Evolutionary conservation across 164 flowering plant species (phyloP), one percentile per base, ranked within the genome.

Genomic region (Malania oleifera): DNA sequence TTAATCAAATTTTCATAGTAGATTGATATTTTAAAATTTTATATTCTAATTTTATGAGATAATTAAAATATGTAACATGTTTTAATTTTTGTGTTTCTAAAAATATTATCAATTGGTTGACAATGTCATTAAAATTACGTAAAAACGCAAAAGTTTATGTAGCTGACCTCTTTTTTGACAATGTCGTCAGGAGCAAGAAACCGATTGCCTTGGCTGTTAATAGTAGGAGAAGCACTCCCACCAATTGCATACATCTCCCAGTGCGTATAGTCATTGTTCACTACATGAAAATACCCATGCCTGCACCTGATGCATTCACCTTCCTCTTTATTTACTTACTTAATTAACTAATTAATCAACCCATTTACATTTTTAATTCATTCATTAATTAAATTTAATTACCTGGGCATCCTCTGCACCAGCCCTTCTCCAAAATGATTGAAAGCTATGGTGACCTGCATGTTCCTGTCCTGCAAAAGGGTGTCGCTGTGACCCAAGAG

Each of bases 231-330:
- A 5, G 85, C 88, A 72, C 96, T 88, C 12, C 96, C 96, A 51
- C 96, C 96, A 61, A 88, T 84, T 2, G 96, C 96, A 62, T 88
- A 88, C 90, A 83, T 85, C 53, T 76, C 71, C 95, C 95, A 86
- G 40, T 84, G 87, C 0, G 88, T 77, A 57, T 86, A 86, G 81
- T 86, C 89, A 66, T 87, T 87, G 71, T 87, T 87, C 67, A 87
- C 95, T 70, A 87, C 86, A 68, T 88, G 91, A 40, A 88, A 83
- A 45, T 80, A 82, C 2, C 96, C 96, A 67, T 72, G 84, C 47
- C 96, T 77, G 52, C 96, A 85, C 57, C 92, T 86, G 76, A n/a
- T n/a, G n/a, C n/a, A n/a, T n/a, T n/a, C n/a, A n/a, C n/a, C n/a
- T n/a, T n/a, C n/a, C n/a, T n/a, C n/a, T n/a, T n/a, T n/a, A n/a